phyloP scores from a whole-genome alignment of 148 eudicot species.

The Nyssa sinensis region DNA sequence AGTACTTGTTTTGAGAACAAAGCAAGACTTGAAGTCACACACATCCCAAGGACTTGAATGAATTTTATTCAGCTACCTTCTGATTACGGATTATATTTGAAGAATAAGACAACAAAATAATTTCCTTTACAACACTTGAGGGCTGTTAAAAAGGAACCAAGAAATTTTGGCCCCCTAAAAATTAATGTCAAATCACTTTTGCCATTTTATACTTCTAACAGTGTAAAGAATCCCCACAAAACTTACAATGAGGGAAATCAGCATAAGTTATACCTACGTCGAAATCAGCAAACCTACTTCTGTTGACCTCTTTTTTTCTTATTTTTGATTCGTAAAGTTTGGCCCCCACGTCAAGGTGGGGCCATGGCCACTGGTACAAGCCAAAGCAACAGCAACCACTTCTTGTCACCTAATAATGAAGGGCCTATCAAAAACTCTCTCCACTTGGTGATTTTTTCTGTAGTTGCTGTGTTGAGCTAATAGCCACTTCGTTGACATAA shows the following conservation, averaged over 20 bases:
- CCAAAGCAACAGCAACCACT: neutral
- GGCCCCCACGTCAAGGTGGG: neutral
- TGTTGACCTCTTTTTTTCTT: conserved; percentile 1
- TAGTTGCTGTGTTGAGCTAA: neutral
- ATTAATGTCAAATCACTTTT: neutral
- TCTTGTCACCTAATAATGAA: no score
- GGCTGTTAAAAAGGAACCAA: neutral
- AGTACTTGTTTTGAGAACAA: neutral
- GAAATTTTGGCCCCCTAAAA: no score
- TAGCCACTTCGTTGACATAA: neutral
- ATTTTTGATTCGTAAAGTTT: conserved; percentile 3
- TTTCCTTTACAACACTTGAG: neutral
- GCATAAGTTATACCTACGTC: neutral
- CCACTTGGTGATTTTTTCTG: neutral
- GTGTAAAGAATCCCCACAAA: neutral
- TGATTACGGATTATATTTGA: neutral
- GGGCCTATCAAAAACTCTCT: neutral
- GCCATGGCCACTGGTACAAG: neutral
- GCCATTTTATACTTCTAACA: neutral
- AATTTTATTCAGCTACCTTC: neutral
- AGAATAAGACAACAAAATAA: neutral
- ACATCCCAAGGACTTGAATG: neutral
- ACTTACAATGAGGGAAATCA: conserved; percentile 15
- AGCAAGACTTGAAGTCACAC: neutral
- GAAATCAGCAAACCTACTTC: neutral